Evolutionary conservation across 2,329 filamentous ascomycete genomes (phyloP).

Genomic region (Pseudocercospora pini-densiflorae): DNA sequence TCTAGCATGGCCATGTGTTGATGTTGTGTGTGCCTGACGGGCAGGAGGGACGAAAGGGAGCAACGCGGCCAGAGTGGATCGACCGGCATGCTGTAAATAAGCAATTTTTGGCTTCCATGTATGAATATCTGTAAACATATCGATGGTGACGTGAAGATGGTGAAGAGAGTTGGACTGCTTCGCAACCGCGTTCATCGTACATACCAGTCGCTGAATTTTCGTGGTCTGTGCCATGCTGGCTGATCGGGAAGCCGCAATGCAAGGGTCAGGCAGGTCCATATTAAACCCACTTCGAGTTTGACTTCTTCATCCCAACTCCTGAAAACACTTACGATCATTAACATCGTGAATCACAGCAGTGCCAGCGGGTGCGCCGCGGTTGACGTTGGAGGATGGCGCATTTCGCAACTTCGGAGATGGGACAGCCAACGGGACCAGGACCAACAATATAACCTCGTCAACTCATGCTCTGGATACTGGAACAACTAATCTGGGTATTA

Average conservation of each 20-base stretch:
- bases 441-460: not conserved
- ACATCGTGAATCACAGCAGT: not conserved
- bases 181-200: not conserved
- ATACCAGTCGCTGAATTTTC: not conserved
- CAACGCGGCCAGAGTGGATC: no score
- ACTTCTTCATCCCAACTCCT: not conserved
- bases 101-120: no score
- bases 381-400: no score
- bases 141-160: not conserved
- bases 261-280: conserved; percentile 3
- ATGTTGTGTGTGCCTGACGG: no score
- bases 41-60: no score
- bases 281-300: not conserved
- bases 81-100: no score
- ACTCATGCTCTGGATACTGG: conserved; percentile 1
- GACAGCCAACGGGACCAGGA: not conserved
- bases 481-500: not conserved
- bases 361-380: no score
- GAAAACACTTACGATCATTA: not conserved
- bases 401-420: not conserved
- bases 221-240: conserved; percentile 1
- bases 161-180: not conserved
- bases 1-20: no score
- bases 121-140: no score
- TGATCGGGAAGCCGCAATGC: not conserved